Evolutionary conservation across 2,329 filamentous ascomycete genomes (phyloP).

Genomic region (Teratosphaeriaceae sp.): DNA sequence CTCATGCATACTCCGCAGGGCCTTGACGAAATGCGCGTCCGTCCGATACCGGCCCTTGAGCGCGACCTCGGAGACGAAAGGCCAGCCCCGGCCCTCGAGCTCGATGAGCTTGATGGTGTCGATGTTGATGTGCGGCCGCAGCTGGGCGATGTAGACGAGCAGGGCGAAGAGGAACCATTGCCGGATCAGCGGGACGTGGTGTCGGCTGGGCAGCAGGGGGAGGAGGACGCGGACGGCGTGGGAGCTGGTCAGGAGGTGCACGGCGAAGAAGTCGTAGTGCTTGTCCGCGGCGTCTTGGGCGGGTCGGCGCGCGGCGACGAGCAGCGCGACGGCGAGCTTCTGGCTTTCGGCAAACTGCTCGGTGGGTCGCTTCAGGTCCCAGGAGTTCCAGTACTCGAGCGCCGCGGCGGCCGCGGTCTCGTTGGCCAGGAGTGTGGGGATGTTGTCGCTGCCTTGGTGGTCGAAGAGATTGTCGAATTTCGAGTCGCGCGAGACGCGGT

Average conservation of each 20-base stretch:
- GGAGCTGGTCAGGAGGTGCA: slow-evolving; percentile 75
- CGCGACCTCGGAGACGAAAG: slow-evolving; percentile 65
- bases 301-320: slow-evolving; percentile 51
- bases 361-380: slow-evolving; percentile 64
- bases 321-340: slow-evolving; percentile 49
- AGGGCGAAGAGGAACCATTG: slow-evolving; percentile 88
- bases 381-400: slow-evolving; percentile 87
- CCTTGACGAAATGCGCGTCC: slow-evolving; percentile 83
- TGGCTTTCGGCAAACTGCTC: slow-evolving; percentile 69
- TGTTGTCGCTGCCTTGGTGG: slow-evolving; percentile 53
- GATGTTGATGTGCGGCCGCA: slow-evolving; percentile 65
- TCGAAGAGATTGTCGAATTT: slow-evolving; percentile 63
- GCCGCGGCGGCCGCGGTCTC: slow-evolving; percentile 66
- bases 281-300: slow-evolving; percentile 33
- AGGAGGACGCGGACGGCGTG: slow-evolving; percentile 85
- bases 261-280: slow-evolving; percentile 75
- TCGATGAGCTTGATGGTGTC: slow-evolving; percentile 56
- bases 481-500: slow-evolving; percentile 61
- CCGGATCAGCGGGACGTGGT: slow-evolving; percentile 66
- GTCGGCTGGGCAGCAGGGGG: slow-evolving; percentile 64
- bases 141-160: slow-evolving; percentile 67
- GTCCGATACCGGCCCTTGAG: slow-evolving; percentile 59
- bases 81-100: slow-evolving; percentile 64
- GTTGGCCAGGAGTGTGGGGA: slow-evolving; percentile 60
- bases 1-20: slow-evolving; percentile 67